Base-by-base conservation (phyloP, 495 filamentous ascomycete genomes). In the Hypoxylon intermedium region DNA sequence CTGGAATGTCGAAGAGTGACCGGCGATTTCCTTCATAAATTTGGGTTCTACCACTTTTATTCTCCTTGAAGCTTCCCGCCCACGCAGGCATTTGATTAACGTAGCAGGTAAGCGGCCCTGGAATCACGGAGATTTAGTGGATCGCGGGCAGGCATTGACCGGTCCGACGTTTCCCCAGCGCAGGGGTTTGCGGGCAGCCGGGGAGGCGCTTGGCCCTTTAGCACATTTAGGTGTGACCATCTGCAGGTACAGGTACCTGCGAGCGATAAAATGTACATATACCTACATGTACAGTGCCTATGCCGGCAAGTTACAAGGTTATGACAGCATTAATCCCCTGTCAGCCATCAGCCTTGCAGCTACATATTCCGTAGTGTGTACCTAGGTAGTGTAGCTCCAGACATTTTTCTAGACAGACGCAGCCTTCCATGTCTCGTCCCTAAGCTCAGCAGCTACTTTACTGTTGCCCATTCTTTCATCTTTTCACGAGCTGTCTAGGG, bases 121-220 rank as follows among this genome's bases (percentile, higher is more conserved):
- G 30, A 36, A 12, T 28, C 43, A 40, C 51, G 23, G 51, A 38
- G 30, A 47, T 65, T 53, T 60, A 55, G 62, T 59, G 62, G 62
- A 48, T 49, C 51, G 41, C 49, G 6, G 12, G 13, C 11, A 46
- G 45, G 41, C 30, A 5, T 44, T 12, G 20, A 34, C 23, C 65
- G 67, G 65, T 65, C 67, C 67, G 67, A 68, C 60, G 45, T 70
- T 70, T 70, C 58, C 57, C 65, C 67, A 60, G 49, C 20, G 49
- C 54, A 58, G 41, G 56, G 47, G 41, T 44, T 18, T 37, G 28
- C 40, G 40, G 40, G 47, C 21, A 40, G n/a, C n/a, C n/a, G n/a
- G n/a, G n/a, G n/a, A n/a, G n/a, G n/a, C n/a, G n/a, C n/a, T n/a
- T n/a, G n/a, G n/a, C n/a, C 34, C n/a, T 47, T 21, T 18, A 13